Evolutionary conservation across 805 yeast genomes (phyloP), one percentile per base, ranked within the genome.

Genomic region (Schwanniomyces polymorphus): DNA sequence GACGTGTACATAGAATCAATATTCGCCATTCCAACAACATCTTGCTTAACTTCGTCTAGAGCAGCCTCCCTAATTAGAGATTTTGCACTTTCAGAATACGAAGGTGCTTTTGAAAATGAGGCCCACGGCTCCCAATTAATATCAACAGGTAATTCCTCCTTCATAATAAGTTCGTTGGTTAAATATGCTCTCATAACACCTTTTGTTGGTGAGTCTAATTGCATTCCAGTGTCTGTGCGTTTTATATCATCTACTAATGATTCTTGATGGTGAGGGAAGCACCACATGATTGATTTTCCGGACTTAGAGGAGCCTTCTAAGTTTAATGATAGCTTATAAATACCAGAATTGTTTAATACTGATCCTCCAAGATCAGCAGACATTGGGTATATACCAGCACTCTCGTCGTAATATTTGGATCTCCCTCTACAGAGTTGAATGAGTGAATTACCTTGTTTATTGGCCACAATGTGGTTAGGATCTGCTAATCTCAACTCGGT

Each of bases 1-100:
- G 96, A 79, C 17, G 88, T 83, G 67, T 92, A 92, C 88, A 91
- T 91, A 0, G 97, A 89, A 51, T 89, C 89, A 9, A 85, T 70
- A 57, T 86, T 70, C n/a, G 86, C 77, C 64, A 76, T 79, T 14
- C 75, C 77, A 4, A 68, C 67, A 29, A 86, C 76, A 51, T 85
- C 88, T 44, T 73, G 80, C 26, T 74, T 57, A 8, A 79, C 63
- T 55, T 87, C 94, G 5, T 63, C 50, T n/a, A 56, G 59, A 2
- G 88, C 86, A 1, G 79, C 79, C 17, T 61, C 55, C 9, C 68
- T 63, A 28, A 87, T 78, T 27, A 66, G 47, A 2, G 61, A 54
- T 33, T 72, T 61, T 3, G 63, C 67, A 3, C 50, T 43, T 1
- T 75, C 73, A 0, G 68, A 57, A 46, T 61, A 70, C 6, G 49